Evolutionary conservation across 768 basidiomycete species (phyloP).

Genomic region (Rhodosporidiobolus sp.): DNA sequence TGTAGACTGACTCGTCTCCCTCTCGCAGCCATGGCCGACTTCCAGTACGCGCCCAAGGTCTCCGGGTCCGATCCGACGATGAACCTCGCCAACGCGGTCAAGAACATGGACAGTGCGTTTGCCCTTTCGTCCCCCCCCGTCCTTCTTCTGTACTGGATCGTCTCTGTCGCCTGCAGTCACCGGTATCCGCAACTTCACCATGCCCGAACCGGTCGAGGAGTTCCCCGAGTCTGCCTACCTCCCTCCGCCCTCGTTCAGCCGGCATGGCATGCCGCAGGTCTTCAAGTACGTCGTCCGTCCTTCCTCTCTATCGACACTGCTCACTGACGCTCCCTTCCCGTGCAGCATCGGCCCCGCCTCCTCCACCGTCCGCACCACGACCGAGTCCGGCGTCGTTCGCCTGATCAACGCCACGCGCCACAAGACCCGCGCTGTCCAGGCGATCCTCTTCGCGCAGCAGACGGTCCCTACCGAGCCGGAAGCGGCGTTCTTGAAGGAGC

Average conservation of each 20-base stretch:
- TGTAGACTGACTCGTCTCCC: neutral
- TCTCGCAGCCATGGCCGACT: slow-evolving; percentile 81
- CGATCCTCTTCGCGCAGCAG: slow-evolving; percentile 25
- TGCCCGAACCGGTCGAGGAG: slow-evolving; percentile 67
- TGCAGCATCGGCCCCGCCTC: slow-evolving; percentile 8
- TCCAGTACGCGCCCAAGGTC: slow-evolving; percentile 74
- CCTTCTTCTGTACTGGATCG: too few species aligned
- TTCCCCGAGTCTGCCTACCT: slow-evolving; percentile 62
- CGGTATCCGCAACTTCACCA: slow-evolving; percentile 64
- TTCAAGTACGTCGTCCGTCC: slow-evolving; percentile 61
- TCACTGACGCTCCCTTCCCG: neutral
- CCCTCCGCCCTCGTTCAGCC: slow-evolving; percentile 84
- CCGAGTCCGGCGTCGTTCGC: slow-evolving; percentile 68
- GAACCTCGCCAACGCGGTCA: slow-evolving; percentile 68
- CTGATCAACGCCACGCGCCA: slow-evolving; percentile 80
- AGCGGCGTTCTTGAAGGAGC: slow-evolving; percentile 3
- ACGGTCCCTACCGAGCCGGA: slow-evolving; percentile 27
- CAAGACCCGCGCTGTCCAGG: slow-evolving; percentile 56
- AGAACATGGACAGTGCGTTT: slow-evolving; percentile 75
- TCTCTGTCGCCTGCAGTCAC: slow-evolving; percentile 58
- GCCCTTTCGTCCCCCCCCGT: slow-evolving; percentile 38
- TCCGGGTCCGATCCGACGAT: slow-evolving; percentile 61
- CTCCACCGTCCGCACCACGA: slow-evolving; percentile 54
- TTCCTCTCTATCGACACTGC: neutral
- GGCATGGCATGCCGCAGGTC: slow-evolving; percentile 70